These are phyloP conservation scores for Tylopilus sp. DNA, from an alignment of 768 basidiomycete species.

Conservation along the genomic window DNA sequence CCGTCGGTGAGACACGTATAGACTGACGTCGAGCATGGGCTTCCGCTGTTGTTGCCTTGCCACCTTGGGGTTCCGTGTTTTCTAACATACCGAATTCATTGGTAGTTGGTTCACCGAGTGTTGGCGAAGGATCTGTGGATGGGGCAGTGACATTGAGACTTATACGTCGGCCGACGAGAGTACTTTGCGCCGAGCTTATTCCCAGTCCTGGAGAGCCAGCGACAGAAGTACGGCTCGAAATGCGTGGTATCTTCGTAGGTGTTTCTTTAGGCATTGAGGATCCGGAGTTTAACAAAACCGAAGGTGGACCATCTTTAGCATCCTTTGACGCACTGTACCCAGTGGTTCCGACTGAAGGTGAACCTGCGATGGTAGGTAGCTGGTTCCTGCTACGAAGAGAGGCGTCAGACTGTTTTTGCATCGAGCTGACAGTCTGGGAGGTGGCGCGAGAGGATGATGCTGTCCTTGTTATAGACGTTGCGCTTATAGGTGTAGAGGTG, in stretches of 20 bases:
- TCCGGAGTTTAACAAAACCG: slow-evolving; percentile 49
- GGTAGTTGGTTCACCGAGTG: slow-evolving; percentile 39
- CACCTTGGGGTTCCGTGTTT: slow-evolving; percentile 45
- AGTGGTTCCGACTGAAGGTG: slow-evolving; percentile 77
- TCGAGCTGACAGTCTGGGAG: slow-evolving; percentile 80
- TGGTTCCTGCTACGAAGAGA: slow-evolving; percentile 74
- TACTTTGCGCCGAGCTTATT: slow-evolving; percentile 47
- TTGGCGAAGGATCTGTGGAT: slow-evolving; percentile 66
- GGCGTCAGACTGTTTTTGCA: slow-evolving; percentile 84
- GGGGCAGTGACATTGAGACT: slow-evolving; percentile 58
- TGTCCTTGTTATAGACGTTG: slow-evolving; percentile 38
- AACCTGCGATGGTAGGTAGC: slow-evolving; percentile 90
- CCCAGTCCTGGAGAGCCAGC: slow-evolving; percentile 69
- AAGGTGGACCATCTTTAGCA: slow-evolving; percentile 51
- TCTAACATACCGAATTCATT: slow-evolving; percentile 87
- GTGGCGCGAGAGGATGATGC: slow-evolving; percentile 60
- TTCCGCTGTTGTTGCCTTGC: slow-evolving; percentile 35
- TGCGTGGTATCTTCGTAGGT: slow-evolving; percentile 90
- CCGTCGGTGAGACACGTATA: slow-evolving; percentile 62
- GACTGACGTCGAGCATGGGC: slow-evolving; percentile 48
- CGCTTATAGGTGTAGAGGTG: slow-evolving; percentile 40
- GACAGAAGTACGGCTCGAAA: slow-evolving; percentile 80
- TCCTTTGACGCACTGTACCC: slow-evolving; percentile 53
- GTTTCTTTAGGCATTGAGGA: slow-evolving; percentile 70
- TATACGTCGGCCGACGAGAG: slow-evolving; percentile 56